Conservation (phyloP, 2,329 filamentous ascomycete species). For the Cryoendolithus antarcticus region DNA sequence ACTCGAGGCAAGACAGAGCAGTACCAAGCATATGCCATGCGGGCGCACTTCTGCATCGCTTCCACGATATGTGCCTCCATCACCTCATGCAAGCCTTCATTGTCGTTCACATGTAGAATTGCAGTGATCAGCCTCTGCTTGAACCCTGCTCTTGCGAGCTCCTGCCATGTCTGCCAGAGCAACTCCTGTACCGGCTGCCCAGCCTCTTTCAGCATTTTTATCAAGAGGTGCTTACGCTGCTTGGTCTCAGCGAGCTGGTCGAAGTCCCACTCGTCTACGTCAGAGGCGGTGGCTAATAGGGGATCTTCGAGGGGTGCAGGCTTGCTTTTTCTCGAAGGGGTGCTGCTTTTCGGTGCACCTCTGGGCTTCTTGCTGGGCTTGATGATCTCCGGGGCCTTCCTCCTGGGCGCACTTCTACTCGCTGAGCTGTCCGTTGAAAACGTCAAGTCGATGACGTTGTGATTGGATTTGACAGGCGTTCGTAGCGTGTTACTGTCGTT, state of each 20-base stretch:
- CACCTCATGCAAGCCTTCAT: neutral
- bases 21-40: slow-evolving; percentile 1
- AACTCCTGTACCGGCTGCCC: slow-evolving; percentile 6
- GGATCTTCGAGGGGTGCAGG: neutral
- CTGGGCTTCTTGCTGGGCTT: neutral
- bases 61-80: neutral
- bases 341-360: neutral
- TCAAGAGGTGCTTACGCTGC: slow-evolving; percentile 33
- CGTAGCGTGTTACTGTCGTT: neutral
- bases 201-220: slow-evolving; percentile 28
- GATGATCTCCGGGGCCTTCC: too few species aligned
- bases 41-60: slow-evolving; percentile 1
- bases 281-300: slow-evolving; percentile 1
- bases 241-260: slow-evolving; percentile 22
- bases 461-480: neutral
- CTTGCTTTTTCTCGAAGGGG: neutral
- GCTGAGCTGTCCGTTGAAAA: too few species aligned
- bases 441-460: neutral
- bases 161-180: slow-evolving; percentile 3
- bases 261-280: slow-evolving; percentile 24
- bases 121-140: neutral
- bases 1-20: neutral
- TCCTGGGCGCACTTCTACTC: too few species aligned
- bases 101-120: neutral
- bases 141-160: neutral